Evolutionary conservation across 1,284 basidiomycete species (phyloP).

Genomic region (Boletus holoroseus): DNA sequence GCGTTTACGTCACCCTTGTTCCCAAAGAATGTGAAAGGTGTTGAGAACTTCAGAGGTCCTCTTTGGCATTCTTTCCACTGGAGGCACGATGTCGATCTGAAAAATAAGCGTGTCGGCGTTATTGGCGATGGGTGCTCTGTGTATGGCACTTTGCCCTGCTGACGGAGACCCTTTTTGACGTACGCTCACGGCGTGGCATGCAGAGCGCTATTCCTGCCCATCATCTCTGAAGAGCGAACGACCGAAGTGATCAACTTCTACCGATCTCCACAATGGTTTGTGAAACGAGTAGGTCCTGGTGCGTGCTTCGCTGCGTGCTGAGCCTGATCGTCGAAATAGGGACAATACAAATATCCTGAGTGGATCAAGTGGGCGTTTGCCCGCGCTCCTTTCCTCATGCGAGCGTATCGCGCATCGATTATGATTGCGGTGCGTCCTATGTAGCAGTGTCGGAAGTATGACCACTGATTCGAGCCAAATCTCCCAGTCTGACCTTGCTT

Average conservation of each 20-base stretch:
- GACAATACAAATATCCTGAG: background rate
- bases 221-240: constrained; percentile 44
- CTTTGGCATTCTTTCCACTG: constrained; percentile 55
- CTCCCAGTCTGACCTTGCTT: constrained; percentile 13
- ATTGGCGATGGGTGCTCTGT: constrained; percentile 63
- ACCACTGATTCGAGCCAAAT: background rate
- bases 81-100: constrained; percentile 50
- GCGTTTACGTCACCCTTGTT: constrained; percentile 43
- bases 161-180: constrained; percentile 8
- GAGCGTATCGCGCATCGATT: constrained; percentile 41
- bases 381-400: background rate
- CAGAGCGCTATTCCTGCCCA: constrained; percentile 52
- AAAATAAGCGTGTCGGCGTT: constrained; percentile 52
- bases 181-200: constrained; percentile 9
- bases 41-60: constrained; percentile 46
- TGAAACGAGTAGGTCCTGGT: constrained; percentile 37
- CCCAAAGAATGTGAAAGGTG: constrained; percentile 41
- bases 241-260: constrained; percentile 51
- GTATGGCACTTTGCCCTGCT: constrained; percentile 34
- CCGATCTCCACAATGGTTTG: constrained; percentile 49
- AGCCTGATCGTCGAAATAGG: background rate
- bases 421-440: constrained; percentile 37
- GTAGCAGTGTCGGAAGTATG: background rate
- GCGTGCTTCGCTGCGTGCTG: background rate
- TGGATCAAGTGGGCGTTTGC: constrained; percentile 5